phyloP scores from a whole-genome alignment of 208 protist genomes.

The Trichomonas gallinae region DNA sequence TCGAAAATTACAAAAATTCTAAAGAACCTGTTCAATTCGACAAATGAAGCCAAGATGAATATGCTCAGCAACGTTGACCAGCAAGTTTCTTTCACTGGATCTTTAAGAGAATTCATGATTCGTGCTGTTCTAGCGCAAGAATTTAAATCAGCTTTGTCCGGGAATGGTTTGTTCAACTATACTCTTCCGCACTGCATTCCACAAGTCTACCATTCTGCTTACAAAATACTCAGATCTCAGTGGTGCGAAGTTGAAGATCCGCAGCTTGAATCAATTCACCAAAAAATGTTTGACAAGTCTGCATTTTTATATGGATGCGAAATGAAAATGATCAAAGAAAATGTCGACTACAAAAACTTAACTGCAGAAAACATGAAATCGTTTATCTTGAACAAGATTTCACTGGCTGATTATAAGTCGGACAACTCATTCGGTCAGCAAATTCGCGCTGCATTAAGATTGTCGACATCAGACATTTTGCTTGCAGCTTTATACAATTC shows the following conservation, averaged over 20 bases:
- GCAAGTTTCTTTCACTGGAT: not conserved
- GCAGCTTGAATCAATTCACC: not conserved
- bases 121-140: not conserved
- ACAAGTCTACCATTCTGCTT: not conserved
- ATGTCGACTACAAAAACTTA: not conserved
- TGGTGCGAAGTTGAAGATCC: not conserved
- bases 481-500: not conserved
- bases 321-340: not conserved
- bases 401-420: not conserved
- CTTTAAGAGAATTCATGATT: not conserved
- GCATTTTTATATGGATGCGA: not conserved
- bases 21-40: not conserved
- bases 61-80: not conserved
- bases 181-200: not conserved
- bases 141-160: not conserved
- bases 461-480: not conserved
- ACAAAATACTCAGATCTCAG: not conserved
- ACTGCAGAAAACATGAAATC: not conserved
- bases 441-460: not conserved
- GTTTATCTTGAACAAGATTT: not conserved
- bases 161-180: not conserved
- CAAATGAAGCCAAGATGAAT: not conserved
- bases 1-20: not conserved
- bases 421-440: not conserved
- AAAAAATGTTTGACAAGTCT: not conserved